phyloP scores from a whole-genome alignment of 257 asterid species.

The Capsicum rhomboideum region DNA sequence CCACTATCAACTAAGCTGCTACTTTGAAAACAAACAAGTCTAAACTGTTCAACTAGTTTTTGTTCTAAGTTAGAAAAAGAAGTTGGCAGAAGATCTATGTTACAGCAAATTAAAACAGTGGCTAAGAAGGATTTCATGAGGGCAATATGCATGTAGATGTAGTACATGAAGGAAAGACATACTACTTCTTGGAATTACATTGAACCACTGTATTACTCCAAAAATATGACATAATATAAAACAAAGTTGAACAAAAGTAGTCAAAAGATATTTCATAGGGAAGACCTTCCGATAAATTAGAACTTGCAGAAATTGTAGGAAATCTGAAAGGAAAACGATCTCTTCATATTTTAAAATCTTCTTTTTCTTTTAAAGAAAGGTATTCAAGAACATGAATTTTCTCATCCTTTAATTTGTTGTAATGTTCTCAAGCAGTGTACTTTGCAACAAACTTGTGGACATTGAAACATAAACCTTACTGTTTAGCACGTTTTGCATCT shows the following conservation, averaged over 20 bases:
- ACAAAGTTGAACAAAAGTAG: not conserved
- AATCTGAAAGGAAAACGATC: not conserved
- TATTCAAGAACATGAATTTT: not conserved
- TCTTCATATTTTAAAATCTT: no score
- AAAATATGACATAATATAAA: not conserved
- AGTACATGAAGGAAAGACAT: not conserved
- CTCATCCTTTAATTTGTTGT: not conserved
- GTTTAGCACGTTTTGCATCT: conserved; percentile 64
- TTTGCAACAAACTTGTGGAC: not conserved
- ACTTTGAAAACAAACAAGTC: not conserved
- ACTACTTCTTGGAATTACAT: not conserved
- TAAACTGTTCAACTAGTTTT: not conserved
- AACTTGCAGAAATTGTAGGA: not conserved
- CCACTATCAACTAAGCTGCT: not conserved
- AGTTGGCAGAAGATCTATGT: no score
- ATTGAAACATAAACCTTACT: conserved; percentile 28
- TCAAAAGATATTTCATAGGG: not conserved
- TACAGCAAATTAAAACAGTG: not conserved
- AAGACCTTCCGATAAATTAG: not conserved
- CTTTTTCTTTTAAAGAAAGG: not conserved
- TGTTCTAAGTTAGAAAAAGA: not conserved
- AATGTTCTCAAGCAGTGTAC: not conserved
- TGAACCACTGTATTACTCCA: not conserved
- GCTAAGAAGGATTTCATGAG: not conserved
- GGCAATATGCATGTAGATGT: not conserved